phyloP scores from a whole-genome alignment of 495 filamentous ascomycete species.

The Neurospora sp. region DNA sequence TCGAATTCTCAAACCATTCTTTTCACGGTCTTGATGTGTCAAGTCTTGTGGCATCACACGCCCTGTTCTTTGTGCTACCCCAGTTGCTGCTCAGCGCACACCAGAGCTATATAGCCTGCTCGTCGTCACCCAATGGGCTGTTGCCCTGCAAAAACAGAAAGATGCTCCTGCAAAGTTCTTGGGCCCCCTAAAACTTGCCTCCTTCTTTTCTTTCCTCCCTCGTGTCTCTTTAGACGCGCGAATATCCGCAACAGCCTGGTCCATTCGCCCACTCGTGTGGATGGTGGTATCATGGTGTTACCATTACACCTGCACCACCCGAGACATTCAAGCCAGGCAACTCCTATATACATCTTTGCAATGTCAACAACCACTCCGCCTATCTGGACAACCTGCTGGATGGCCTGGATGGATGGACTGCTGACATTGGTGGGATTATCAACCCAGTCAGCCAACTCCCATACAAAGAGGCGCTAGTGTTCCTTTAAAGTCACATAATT shows the following conservation, averaged over 20 bases:
- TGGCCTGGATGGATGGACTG: not conserved
- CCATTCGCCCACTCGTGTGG: not conserved
- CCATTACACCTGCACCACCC: not conserved
- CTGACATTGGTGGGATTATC: not conserved
- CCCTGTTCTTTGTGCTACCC: constrained; percentile 15
- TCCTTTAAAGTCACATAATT: not conserved
- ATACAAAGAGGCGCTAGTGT: constrained; percentile 2
- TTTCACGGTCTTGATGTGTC: not conserved
- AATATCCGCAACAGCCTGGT: constrained; percentile 3
- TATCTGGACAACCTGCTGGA: not conserved
- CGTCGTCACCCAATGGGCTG: constrained; percentile 11
- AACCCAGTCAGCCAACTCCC: not conserved
- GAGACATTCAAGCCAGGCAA: not conserved
- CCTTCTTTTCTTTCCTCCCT: not conserved
- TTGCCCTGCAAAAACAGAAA: not conserved
- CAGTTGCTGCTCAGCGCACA: constrained; percentile 15
- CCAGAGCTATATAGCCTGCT: constrained; percentile 16
- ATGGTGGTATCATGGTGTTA: not conserved
- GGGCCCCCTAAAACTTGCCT: not conserved
- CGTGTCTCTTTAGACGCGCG: constrained; percentile 11
- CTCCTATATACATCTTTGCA: not conserved
- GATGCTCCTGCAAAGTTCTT: constrained; percentile 8
- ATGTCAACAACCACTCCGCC: not conserved
- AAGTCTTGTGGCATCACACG: constrained; percentile 12
- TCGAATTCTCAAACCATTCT: not conserved